Evolutionary conservation across 306 rosid genomes (phyloP), one percentile per base, ranked within the genome.

Genomic region (Rosa multiflora): DNA sequence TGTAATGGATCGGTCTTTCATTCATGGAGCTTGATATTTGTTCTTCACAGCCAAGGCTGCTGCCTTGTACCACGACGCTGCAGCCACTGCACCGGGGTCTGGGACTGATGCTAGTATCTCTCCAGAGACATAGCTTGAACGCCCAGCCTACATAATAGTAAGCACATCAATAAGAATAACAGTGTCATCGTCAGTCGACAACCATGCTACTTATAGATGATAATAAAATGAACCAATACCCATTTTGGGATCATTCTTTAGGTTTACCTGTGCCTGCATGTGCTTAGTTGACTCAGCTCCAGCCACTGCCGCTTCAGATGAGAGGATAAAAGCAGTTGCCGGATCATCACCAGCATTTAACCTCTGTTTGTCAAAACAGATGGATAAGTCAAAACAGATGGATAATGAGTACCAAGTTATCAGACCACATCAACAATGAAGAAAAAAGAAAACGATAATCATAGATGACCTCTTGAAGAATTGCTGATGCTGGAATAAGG

Each of bases 61-160:
- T 64, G 97, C 98, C 79, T 81, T 79, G 85, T 91, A 96, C 99
- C 99, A 96, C 8, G 97, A 26, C 0, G 97, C 98, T 4, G 85
- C 98, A 72, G 96, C 99, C 96, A 93, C 90, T 39, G 99, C 99
- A 64, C 99, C 99, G 3, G 99, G 99, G 73, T 96, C 99, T 11
- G 99, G 97, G 76, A 90, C 91, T 18, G 96, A 76, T 42, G 94
- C 83, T 35, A 91, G 96, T 40, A 73, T 81, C 77, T 91, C 98
- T n/a, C 71, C 87, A 20, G 92, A 51, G 29, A 93, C 83, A 68
- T 91, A 93, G 21, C 89, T 82, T 46, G 99, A 84, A 44, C 99
- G 97, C 43, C 99, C 99, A 68, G 99, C 98, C 99, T 95, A 78
- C 89, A 85, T 23, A 13, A 35, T 12, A 37, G 14, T 14, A 51